phyloP scores from a whole-genome alignment of 306 rosid species.

The Prunus padus region DNA sequence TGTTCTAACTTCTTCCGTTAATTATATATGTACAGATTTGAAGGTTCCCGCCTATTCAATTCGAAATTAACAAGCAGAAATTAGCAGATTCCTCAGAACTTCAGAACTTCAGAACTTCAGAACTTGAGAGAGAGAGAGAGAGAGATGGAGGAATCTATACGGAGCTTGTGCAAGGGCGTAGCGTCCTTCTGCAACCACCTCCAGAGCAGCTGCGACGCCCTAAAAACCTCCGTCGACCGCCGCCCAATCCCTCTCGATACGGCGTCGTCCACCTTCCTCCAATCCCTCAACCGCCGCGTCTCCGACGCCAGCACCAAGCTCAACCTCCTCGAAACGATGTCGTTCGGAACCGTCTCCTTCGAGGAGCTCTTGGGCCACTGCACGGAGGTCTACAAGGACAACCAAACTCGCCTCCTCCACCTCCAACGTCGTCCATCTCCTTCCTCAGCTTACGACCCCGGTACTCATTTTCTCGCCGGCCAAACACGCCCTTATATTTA shows the following conservation, averaged over 20 bases:
- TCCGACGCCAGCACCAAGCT: constrained; percentile 55
- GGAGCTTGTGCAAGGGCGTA: constrained; percentile 48
- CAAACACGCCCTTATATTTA: neutral
- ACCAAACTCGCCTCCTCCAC: constrained; percentile 44
- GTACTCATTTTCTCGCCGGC: constrained; percentile 22
- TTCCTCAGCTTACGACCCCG: constrained; percentile 48
- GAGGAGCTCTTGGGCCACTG: constrained; percentile 93
- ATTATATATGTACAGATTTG: fast-evolving
- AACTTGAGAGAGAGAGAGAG: neutral
- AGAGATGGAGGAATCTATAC: constrained; percentile 58
- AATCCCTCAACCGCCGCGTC: constrained; percentile 72
- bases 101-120: neutral
- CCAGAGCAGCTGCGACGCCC: constrained; percentile 65
- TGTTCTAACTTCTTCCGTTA: fast-evolving
- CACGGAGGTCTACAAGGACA: constrained; percentile 71
- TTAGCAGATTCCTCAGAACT: too few relatives aligned
- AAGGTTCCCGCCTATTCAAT: constrained; percentile 9
- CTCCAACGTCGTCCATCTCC: constrained; percentile 51
- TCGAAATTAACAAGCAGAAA: neutral
- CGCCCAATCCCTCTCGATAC: constrained; percentile 90
- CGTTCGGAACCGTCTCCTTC: constrained; percentile 74
- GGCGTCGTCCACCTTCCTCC: constrained; percentile 78
- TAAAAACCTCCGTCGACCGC: constrained; percentile 70
- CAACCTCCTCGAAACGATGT: constrained; percentile 71
- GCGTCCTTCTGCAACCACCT: constrained; percentile 76